Percentiles rank a stretch among this genome's conserved stretches.
These are phyloP conservation scores for Cryoendolithus antarcticus DNA, from an alignment of 2,329 filamentous ascomycete genomes.

Conservation along the genomic window DNA sequence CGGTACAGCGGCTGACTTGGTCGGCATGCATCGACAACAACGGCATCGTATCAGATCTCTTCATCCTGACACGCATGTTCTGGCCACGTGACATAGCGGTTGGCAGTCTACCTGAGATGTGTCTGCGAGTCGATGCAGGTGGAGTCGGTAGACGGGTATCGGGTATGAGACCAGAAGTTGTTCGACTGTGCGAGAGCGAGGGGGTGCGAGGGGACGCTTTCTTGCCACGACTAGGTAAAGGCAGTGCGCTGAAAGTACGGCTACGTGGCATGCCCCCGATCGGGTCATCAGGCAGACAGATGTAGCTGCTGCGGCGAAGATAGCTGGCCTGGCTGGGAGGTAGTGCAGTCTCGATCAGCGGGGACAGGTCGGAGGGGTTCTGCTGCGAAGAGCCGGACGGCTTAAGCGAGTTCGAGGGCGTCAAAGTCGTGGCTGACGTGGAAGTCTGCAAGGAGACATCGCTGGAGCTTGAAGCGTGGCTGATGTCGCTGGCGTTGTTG, in stretches of 20 bases:
- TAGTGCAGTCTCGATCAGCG: conserved; percentile 4
- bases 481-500: conserved; percentile 15
- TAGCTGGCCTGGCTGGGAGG: conserved; percentile 6
- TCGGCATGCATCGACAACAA: conserved; percentile 13
- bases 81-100: conserved; percentile 6
- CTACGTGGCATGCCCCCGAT: conserved; percentile 22
- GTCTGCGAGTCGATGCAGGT: conserved; percentile 13
- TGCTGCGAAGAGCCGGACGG: conserved; percentile 2
- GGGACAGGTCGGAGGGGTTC: neutral
- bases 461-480: conserved; percentile 15
- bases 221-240: conserved; percentile 16
- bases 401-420: conserved; percentile 2
- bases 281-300: conserved; percentile 21
- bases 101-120: conserved; percentile 13
- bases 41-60: conserved; percentile 23
- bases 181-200: conserved; percentile 6
- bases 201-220: conserved; percentile 17
- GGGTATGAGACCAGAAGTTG: conserved; percentile 7
- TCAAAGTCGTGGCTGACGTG: conserved; percentile 4
- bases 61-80: conserved; percentile 11
- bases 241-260: conserved; percentile 24
- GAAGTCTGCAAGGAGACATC: conserved; percentile 8
- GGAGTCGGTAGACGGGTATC: conserved; percentile 15
- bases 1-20: conserved; percentile 12
- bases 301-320: conserved; percentile 19